Evolutionary conservation across 441 rosid genomes (phyloP).

Genomic region (Manihot esculenta): DNA sequence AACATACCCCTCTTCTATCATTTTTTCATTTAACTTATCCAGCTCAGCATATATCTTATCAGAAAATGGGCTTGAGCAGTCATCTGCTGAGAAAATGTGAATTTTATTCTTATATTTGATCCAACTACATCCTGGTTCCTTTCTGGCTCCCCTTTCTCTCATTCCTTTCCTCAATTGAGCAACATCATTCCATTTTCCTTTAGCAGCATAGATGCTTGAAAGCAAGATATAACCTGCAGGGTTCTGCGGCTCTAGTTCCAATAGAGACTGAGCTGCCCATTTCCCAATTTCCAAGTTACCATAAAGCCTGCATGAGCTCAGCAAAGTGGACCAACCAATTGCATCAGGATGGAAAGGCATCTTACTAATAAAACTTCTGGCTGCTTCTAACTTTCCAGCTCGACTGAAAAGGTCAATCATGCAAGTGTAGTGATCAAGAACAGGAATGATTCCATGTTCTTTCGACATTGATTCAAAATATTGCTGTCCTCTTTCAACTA

Average conservation of each 20-base stretch:
- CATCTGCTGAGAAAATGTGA: constrained; percentile 79
- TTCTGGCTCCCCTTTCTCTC: constrained; percentile 69
- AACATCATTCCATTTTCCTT: constrained; percentile 67
- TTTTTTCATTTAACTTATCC: constrained; percentile 51
- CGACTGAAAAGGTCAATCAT: constrained; percentile 95
- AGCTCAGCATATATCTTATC: constrained; percentile 73
- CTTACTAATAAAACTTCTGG: constrained; percentile 56
- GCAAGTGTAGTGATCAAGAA: constrained; percentile 76
- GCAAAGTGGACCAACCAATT: constrained; percentile 83
- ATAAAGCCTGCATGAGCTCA: constrained; percentile 77
- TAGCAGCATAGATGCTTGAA: constrained; percentile 71
- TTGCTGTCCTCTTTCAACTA: constrained; percentile 70
- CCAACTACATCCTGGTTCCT: constrained; percentile 97
- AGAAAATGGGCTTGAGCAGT: constrained; percentile 63
- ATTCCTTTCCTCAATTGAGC: constrained; percentile 64
- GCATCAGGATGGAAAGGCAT: constrained; percentile 86
- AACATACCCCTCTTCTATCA: constrained; percentile 67
- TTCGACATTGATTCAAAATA: constrained; percentile 69
- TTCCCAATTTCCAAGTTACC: constrained; percentile 71
- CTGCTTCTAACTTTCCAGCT: constrained; percentile 84
- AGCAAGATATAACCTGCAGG: constrained; percentile 80
- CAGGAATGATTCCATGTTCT: constrained; percentile 57
- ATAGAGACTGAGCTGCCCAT: constrained; percentile 84
- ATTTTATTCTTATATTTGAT: constrained; percentile 70
- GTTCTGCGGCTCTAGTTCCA: constrained; percentile 69